Percentiles rank a stretch among this genome's conserved stretches.
Evolutionary conservation across 179 eudicot genomes (phyloP).

Genomic region (Monotropa hypopitys): DNA sequence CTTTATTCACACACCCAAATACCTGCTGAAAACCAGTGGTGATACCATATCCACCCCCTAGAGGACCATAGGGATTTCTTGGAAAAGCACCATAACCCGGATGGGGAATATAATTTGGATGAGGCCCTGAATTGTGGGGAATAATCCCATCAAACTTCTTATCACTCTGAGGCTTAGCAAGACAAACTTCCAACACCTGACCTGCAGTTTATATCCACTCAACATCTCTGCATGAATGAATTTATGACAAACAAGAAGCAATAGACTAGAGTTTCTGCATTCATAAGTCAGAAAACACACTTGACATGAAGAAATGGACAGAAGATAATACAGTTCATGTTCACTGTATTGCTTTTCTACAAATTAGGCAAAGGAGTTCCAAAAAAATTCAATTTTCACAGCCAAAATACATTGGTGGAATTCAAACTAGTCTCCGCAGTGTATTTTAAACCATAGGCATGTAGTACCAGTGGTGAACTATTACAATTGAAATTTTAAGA

Average conservation of each 20-base stretch:
- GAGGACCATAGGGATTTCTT: conserved; percentile 52
- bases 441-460: background rate
- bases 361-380: background rate
- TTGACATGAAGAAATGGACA: background rate
- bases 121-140: conserved; percentile 31
- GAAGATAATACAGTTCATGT: background rate
- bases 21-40: conserved; percentile 77
- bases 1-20: background rate
- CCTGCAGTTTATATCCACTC: conserved; percentile 37
- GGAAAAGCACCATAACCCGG: conserved; percentile 60
- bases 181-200: conserved; percentile 64
- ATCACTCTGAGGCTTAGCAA: conserved; percentile 93
- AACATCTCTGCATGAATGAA: background rate
- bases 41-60: conserved; percentile 67
- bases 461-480: background rate
- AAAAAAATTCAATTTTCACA: background rate
- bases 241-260: background rate
- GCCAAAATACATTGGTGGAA: background rate
- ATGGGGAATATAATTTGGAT: conserved; percentile 46
- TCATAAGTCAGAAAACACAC: background rate
- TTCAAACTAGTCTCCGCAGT: background rate
- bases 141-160: conserved; percentile 55
- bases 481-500: background rate
- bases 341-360: background rate
- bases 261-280: background rate